Evolutionary conservation across 2,329 filamentous ascomycete species (phyloP).

Genomic region (Celoporthe dispersa): DNA sequence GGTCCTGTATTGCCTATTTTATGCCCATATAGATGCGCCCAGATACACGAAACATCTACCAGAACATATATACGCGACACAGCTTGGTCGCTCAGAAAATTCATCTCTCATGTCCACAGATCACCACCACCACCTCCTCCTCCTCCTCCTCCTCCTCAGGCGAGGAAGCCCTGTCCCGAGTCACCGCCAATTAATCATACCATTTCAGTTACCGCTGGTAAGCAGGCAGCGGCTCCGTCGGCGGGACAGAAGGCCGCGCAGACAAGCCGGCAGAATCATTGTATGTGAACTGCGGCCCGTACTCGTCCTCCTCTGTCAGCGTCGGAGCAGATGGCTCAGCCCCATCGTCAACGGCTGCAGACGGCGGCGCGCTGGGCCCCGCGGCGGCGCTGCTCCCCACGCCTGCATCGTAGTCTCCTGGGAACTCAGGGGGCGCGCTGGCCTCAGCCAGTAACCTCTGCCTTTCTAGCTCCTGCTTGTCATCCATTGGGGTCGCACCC

Average conservation of each 20-base stretch:
- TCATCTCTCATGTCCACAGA: neutral
- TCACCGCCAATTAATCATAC: neutral
- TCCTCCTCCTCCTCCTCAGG: neutral
- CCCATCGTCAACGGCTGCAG: constrained; percentile 31
- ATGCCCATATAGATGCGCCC: neutral
- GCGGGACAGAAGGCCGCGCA: constrained; percentile 1
- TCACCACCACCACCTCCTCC: no score
- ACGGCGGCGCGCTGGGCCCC: constrained; percentile 32
- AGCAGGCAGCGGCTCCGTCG: constrained; percentile 24
- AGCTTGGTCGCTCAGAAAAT: neutral
- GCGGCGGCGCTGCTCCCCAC: constrained; percentile 30
- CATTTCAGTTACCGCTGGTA: constrained; percentile 24
- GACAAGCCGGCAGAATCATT: constrained; percentile 7
- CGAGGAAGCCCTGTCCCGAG: neutral
- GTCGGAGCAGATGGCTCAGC: constrained; percentile 61
- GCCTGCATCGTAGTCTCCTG: constrained; percentile 53
- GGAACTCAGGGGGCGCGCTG: constrained; percentile 65
- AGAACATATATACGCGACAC: neutral
- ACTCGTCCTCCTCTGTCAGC: constrained; percentile 59
- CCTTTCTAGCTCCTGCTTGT: constrained; percentile 79
- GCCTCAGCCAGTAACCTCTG: constrained; percentile 65
- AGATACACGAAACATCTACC: neutral
- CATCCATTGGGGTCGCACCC: constrained; percentile 56
- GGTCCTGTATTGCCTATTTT: neutral
- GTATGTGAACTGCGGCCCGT: constrained; percentile 25